Conservation (phyloP, 306 rosid genomes). For the Corylus avellana region DNA sequence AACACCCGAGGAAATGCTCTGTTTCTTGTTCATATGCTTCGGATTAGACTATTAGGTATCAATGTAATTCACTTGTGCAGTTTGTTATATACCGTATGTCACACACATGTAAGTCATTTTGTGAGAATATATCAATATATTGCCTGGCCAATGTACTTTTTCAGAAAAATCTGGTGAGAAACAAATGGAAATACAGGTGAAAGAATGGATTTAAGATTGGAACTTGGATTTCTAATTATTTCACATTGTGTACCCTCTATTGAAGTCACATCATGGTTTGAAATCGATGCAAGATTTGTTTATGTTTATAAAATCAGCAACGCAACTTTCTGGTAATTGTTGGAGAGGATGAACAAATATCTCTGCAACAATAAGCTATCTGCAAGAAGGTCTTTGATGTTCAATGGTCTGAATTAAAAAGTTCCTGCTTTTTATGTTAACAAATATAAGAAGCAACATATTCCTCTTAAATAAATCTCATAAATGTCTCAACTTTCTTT, state of each 20-base stretch:
- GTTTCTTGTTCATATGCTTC: background rate
- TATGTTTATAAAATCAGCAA: conserved; percentile 58
- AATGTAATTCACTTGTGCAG: background rate
- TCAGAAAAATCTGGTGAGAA: background rate
- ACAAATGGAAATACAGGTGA: background rate
- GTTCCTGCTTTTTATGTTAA: conserved; percentile 1
- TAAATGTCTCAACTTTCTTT: conserved; percentile 21
- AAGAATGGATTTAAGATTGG: background rate
- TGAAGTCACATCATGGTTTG: background rate
- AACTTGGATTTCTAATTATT: background rate
- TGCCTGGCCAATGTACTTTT: background rate
- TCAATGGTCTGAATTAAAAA: conserved; percentile 26
- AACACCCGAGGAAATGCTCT: background rate
- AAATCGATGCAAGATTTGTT: background rate
- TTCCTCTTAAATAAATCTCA: background rate
- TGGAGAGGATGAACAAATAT: conserved; percentile 83
- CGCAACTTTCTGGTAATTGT: conserved; percentile 75
- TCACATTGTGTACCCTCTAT: background rate
- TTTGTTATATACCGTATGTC: background rate
- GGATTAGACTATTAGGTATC: background rate
- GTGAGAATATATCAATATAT: background rate
- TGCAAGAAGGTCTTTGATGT: conserved; percentile 93
- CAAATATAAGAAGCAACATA: background rate
- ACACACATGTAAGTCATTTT: background rate
- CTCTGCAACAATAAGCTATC: conserved; percentile 70